Percentiles rank a stretch among this genome's conserved stretches.
Conservation (phyloP, 352 stramenopile genomes). For the Pythium sukuiense region DNA sequence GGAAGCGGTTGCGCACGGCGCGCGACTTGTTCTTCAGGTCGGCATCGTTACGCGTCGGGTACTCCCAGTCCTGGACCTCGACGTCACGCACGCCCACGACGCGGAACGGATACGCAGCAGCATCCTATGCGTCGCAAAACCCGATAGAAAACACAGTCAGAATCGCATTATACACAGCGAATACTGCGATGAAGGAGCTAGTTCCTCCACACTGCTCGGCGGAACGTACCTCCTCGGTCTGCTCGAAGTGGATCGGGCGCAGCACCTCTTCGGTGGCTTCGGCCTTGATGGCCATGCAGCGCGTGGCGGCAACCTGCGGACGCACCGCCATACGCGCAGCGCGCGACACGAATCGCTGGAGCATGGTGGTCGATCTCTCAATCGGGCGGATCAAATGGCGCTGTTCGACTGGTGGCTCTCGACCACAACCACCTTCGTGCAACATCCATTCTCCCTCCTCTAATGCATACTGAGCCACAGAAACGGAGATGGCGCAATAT, state of each 20-base stretch:
- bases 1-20: conserved; percentile 72
- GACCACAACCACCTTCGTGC: conserved; percentile 18
- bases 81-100: conserved; percentile 82
- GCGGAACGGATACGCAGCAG: conserved; percentile 52
- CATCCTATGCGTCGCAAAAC: no score
- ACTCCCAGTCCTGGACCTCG: conserved; percentile 76
- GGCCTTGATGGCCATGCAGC: conserved; percentile 27
- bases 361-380: conserved; percentile 22
- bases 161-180: neutral
- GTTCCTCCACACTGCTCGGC: neutral
- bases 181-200: neutral
- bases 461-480: neutral
- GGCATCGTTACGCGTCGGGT: conserved; percentile 63
- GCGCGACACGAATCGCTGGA: conserved; percentile 28
- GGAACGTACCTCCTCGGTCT: conserved; percentile 55
- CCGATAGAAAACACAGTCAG: neutral
- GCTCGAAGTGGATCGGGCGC: conserved; percentile 73
- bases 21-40: conserved; percentile 65
- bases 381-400: conserved; percentile 4
- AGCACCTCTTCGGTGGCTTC: conserved; percentile 27
- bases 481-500: neutral
- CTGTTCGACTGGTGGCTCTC: conserved; percentile 11
- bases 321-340: conserved; percentile 12
- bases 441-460: conserved; percentile 10
- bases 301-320: conserved; percentile 11